phyloP scores from a whole-genome alignment of 768 basidiomycete genomes.

The Lentinula sp. region DNA sequence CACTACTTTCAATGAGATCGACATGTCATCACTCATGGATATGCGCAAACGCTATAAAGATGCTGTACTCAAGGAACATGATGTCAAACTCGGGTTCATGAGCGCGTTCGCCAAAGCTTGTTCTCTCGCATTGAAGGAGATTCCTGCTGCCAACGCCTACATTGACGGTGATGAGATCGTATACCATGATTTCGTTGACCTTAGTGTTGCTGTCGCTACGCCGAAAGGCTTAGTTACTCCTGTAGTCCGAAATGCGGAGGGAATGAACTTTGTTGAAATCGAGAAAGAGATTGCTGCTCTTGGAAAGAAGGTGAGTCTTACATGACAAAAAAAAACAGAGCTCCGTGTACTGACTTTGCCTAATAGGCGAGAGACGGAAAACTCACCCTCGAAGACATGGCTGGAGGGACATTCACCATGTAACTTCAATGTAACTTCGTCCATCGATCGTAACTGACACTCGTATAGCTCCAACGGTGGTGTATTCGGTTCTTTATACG shows the following conservation, averaged over 20 bases:
- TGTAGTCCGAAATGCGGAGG: slow-evolving; percentile 87
- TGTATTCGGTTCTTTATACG: slow-evolving; percentile 92
- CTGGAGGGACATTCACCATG: slow-evolving; percentile 99
- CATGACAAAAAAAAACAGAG: background rate
- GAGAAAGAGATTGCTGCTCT: slow-evolving; percentile 89
- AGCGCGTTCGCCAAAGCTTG: slow-evolving; percentile 91
- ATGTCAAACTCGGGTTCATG: slow-evolving; percentile 98
- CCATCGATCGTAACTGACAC: background rate
- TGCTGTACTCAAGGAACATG: slow-evolving; percentile 80
- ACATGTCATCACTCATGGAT: slow-evolving; percentile 94
- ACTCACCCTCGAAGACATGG: slow-evolving; percentile 96
- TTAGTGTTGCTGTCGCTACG: slow-evolving; percentile 94
- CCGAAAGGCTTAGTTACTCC: slow-evolving; percentile 97
- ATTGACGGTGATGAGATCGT: slow-evolving; percentile 95
- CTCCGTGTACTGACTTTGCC: background rate
- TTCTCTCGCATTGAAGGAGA: slow-evolving; percentile 79
- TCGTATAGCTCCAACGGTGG: slow-evolving; percentile 86
- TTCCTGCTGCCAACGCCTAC: slow-evolving; percentile 89
- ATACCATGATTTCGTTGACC: slow-evolving; percentile 87
- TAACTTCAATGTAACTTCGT: slow-evolving; percentile 27
- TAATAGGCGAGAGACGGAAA: slow-evolving; percentile 77
- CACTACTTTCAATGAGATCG: slow-evolving; percentile 99
- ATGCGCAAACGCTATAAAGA: slow-evolving; percentile 96
- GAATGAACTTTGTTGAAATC: slow-evolving; percentile 81
- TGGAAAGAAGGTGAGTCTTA: slow-evolving; percentile 63